Conservation (phyloP, 352 stramenopile species). For the Phytophthora kernoviae region DNA sequence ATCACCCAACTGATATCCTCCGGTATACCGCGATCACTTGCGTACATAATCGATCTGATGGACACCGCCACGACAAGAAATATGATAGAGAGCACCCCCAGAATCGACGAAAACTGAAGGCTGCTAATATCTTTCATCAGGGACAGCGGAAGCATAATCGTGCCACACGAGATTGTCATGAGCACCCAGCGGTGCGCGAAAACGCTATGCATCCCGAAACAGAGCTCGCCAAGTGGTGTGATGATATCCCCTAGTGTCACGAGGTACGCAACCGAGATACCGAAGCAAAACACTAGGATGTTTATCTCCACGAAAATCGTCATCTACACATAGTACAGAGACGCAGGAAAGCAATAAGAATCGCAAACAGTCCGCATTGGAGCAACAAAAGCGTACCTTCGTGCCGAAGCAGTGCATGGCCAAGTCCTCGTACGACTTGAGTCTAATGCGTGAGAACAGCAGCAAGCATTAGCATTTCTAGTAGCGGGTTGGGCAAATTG, state of each 20-base stretch:
- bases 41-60: conserved; percentile 78
- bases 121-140: conserved; percentile 86
- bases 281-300: conserved; percentile 88
- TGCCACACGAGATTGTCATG: conserved; percentile 76
- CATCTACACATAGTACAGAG: conserved; percentile 30
- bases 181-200: conserved; percentile 77
- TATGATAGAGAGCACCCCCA: conserved; percentile 85
- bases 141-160: conserved; percentile 85
- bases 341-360: conserved; percentile 1
- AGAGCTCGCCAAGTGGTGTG: conserved; percentile 74
- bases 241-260: conserved; percentile 86
- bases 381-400: conserved; percentile 36
- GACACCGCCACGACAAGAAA: conserved; percentile 84
- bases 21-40: conserved; percentile 56
- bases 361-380: not conserved
- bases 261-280: conserved; percentile 84
- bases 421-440: conserved; percentile 89
- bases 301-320: conserved; percentile 88
- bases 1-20: conserved; percentile 78
- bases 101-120: conserved; percentile 84
- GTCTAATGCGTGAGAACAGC: conserved; percentile 26
- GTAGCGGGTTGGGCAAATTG: not conserved
- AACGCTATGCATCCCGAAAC: conserved; percentile 63
- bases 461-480: not conserved
- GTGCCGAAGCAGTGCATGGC: conserved; percentile 85